Evolutionary conservation across 2,329 filamentous ascomycete genomes (phyloP).

Genomic region (Xylaria sp.): DNA sequence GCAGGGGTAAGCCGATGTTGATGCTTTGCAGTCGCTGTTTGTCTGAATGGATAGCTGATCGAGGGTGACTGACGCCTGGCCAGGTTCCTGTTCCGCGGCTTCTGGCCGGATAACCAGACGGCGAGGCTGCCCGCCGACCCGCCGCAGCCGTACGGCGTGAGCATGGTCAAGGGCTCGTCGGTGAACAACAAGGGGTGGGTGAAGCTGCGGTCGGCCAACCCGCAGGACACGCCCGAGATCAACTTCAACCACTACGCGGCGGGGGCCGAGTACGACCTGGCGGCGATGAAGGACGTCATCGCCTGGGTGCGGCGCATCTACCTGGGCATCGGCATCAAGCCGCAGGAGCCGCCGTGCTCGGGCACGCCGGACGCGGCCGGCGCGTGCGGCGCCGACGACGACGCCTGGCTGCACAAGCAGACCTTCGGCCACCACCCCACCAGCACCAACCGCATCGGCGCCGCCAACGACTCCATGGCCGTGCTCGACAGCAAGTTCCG

Average conservation of each 20-base stretch:
- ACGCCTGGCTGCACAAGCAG: conserved; percentile 53
- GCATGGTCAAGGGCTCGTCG: conserved; percentile 53
- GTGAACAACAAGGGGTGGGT: conserved; percentile 69
- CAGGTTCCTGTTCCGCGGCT: conserved; percentile 39
- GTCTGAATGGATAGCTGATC: neutral
- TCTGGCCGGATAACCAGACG: conserved; percentile 40
- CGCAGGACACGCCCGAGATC: conserved; percentile 71
- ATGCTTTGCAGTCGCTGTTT: neutral
- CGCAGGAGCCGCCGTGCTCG: conserved; percentile 33
- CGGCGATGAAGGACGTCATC: conserved; percentile 58
- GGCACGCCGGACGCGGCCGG: conserved; percentile 22
- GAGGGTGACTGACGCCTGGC: neutral
- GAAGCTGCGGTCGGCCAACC: conserved; percentile 66
- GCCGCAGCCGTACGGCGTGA: conserved; percentile 47
- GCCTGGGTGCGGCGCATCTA: conserved; percentile 42
- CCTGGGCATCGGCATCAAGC: conserved; percentile 22
- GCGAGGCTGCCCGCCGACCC: conserved; percentile 44
- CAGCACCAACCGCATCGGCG: conserved; percentile 64
- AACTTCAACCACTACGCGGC: conserved; percentile 66
- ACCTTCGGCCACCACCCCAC: conserved; percentile 67
- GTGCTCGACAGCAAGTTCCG: conserved; percentile 64
- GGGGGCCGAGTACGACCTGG: conserved; percentile 52
- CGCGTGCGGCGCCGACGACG: conserved; percentile 27
- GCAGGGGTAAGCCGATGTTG: conserved; percentile 20
- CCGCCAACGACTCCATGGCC: conserved; percentile 60